A percentile compares a stretch with the other conserved stretches of the same genome.
Conservation (phyloP, 1,284 basidiomycete species). For the Naganishia sp. region DNA sequence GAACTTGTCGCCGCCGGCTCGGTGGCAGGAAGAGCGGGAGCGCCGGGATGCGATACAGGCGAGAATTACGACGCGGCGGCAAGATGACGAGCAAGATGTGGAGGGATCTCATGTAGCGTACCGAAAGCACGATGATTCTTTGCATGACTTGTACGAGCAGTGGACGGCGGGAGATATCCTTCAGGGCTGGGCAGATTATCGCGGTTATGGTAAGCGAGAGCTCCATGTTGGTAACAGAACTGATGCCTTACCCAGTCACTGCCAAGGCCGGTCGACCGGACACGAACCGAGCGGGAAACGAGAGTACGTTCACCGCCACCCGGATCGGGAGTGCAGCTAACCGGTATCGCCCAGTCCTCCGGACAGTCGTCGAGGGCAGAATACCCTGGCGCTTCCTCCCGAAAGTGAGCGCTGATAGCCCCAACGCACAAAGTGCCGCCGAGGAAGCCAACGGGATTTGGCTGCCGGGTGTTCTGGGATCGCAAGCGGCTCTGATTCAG, state of each 20-base stretch:
- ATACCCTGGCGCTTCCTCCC: slow-evolving; percentile 77
- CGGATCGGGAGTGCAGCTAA: not conserved
- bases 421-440: slow-evolving; percentile 9
- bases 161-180: slow-evolving; percentile 67
- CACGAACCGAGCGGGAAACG: slow-evolving; percentile 81
- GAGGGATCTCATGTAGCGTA: slow-evolving; percentile 40
- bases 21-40: slow-evolving; percentile 48
- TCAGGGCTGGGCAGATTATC: slow-evolving; percentile 70
- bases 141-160: slow-evolving; percentile 53
- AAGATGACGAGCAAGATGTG: slow-evolving; percentile 55
- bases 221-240: slow-evolving; percentile 17
- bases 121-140: slow-evolving; percentile 63
- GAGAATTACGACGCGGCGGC: slow-evolving; percentile 38
- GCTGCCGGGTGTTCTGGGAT: slow-evolving; percentile 10
- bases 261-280: slow-evolving; percentile 87
- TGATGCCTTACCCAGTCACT: slow-evolving; percentile 58
- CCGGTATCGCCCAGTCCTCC: slow-evolving; percentile 62
- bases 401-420: slow-evolving; percentile 1
- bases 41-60: slow-evolving; percentile 8
- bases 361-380: slow-evolving; percentile 72
- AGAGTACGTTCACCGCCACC: slow-evolving; percentile 62
- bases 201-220: slow-evolving; percentile 61
- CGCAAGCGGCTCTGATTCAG: slow-evolving; percentile 3
- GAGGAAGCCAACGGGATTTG: slow-evolving; percentile 28
- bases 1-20: slow-evolving; percentile 54